Conservation (phyloP, 2,329 filamentous ascomycete species). For the Penicillium sp. region DNA sequence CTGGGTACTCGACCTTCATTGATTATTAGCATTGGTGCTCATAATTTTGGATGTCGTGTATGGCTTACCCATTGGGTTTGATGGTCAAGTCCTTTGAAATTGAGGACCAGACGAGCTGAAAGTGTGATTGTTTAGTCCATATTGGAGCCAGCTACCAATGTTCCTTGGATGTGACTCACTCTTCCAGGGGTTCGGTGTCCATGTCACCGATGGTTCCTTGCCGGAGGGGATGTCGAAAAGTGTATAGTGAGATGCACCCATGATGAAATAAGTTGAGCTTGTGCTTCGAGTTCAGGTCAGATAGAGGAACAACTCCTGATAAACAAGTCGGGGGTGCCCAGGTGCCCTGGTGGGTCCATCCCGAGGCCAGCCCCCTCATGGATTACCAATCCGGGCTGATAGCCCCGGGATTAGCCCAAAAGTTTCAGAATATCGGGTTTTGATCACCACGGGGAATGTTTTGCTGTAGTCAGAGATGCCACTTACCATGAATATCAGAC, state of each 20-base stretch:
- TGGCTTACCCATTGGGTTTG: constrained; percentile 33
- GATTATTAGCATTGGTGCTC: constrained; percentile 40
- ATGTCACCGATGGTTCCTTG: constrained; percentile 33
- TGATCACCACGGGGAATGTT: no score
- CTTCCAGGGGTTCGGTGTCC: constrained; percentile 74
- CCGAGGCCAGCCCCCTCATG: neutral
- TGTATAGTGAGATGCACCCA: neutral
- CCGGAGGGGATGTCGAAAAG: constrained; percentile 1
- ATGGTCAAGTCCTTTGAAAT: constrained; percentile 69
- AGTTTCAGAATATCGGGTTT: no score
- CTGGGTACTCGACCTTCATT: constrained; percentile 70
- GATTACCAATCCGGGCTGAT: neutral
- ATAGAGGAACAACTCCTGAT: neutral
- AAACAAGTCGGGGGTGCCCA: neutral
- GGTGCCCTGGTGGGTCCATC: neutral
- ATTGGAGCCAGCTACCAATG: neutral
- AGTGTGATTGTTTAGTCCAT: neutral
- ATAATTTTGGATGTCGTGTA: neutral
- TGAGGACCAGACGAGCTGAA: constrained; percentile 62
- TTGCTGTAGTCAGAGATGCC: no score
- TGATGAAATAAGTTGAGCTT: neutral
- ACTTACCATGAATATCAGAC: no score
- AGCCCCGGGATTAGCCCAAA: neutral
- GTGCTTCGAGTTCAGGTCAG: neutral
- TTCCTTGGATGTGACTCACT: constrained; percentile 46